These are phyloP conservation scores for Mariannaea sp. DNA, from an alignment of 2,329 filamentous ascomycete genomes.

Conservation along the genomic window DNA sequence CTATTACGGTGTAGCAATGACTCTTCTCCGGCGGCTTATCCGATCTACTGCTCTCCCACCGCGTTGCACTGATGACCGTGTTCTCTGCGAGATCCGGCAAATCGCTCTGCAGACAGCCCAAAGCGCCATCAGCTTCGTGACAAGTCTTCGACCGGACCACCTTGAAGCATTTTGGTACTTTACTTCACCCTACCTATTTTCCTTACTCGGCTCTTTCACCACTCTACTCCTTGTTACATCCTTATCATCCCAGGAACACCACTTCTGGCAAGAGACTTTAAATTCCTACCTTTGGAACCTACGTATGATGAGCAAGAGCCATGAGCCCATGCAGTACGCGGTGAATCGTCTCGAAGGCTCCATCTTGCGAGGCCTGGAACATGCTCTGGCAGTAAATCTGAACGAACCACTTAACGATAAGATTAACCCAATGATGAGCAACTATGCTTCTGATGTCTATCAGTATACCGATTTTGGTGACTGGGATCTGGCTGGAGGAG, in stretches of 20 bases:
- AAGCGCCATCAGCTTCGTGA: slow-evolving; percentile 44
- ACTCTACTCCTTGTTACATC: slow-evolving; percentile 45
- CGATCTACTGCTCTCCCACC: slow-evolving; percentile 40
- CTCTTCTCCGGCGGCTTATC: slow-evolving; percentile 52
- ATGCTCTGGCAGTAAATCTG: slow-evolving; percentile 43
- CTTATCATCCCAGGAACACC: slow-evolving; percentile 38
- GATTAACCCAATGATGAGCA: slow-evolving; percentile 37
- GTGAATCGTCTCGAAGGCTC: slow-evolving; percentile 45
- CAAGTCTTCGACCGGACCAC: slow-evolving; percentile 42
- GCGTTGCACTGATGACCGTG: slow-evolving; percentile 36
- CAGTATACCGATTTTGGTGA: slow-evolving; percentile 43
- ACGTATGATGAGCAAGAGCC: slow-evolving; percentile 44
- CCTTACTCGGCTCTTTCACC: slow-evolving; percentile 46
- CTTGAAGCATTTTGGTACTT: slow-evolving; percentile 49
- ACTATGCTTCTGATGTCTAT: slow-evolving; percentile 36
- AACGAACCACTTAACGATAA: slow-evolving; percentile 40
- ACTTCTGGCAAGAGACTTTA: slow-evolving; percentile 42
- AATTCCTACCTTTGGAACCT: slow-evolving; percentile 44
- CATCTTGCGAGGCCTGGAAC: slow-evolving; percentile 45
- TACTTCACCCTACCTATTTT: slow-evolving; percentile 46
- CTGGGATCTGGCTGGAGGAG: slow-evolving; percentile 40
- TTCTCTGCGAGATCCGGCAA: slow-evolving; percentile 40
- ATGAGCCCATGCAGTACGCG: slow-evolving; percentile 44
- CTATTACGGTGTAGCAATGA: slow-evolving; percentile 53
- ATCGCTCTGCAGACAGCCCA: slow-evolving; percentile 40